phyloP scores from a whole-genome alignment of 306 rosid genomes.

The Vigna reflexopilosa region DNA sequence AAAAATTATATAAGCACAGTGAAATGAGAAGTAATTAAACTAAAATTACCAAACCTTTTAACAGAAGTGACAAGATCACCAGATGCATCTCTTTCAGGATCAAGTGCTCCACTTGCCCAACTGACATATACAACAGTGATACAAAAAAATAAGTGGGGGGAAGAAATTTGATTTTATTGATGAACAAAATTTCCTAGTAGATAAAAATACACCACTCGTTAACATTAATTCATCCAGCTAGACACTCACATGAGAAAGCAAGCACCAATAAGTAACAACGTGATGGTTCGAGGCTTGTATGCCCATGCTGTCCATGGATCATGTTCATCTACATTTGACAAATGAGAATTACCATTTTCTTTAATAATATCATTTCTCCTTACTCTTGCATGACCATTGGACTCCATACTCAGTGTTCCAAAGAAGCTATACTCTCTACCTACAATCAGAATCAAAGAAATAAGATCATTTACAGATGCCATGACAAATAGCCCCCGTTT shows the following conservation, averaged over 20 bases:
- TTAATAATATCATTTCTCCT: slow-evolving; percentile 61
- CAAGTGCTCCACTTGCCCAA: slow-evolving; percentile 96
- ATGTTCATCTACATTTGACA: slow-evolving; percentile 58
- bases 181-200: slow-evolving; percentile 1
- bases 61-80: slow-evolving; percentile 92
- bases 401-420: slow-evolving; percentile 65
- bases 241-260: slow-evolving; percentile 94
- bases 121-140: slow-evolving; percentile 49
- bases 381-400: slow-evolving; percentile 69
- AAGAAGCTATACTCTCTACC: slow-evolving; percentile 52
- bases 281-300: slow-evolving; percentile 94
- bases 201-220: slow-evolving; percentile 19
- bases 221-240: slow-evolving; percentile 36
- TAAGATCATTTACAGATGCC: slow-evolving; percentile 39
- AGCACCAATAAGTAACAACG: slow-evolving; percentile 92
- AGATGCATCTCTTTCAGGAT: slow-evolving; percentile 80
- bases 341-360: slow-evolving; percentile 73
- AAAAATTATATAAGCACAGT: slow-evolving; percentile 7
- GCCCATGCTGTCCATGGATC: slow-evolving; percentile 99
- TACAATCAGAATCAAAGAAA: slow-evolving; percentile 45
- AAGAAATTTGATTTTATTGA: slow-evolving; percentile 15
- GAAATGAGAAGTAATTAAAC: slow-evolving; percentile 11
- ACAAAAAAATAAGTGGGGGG: slow-evolving; percentile 1
- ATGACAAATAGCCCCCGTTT: slow-evolving; percentile 29
- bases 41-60: slow-evolving; percentile 70